Conservation (phyloP, 495 filamentous ascomycete species). For the Acidomyces sp. region DNA sequence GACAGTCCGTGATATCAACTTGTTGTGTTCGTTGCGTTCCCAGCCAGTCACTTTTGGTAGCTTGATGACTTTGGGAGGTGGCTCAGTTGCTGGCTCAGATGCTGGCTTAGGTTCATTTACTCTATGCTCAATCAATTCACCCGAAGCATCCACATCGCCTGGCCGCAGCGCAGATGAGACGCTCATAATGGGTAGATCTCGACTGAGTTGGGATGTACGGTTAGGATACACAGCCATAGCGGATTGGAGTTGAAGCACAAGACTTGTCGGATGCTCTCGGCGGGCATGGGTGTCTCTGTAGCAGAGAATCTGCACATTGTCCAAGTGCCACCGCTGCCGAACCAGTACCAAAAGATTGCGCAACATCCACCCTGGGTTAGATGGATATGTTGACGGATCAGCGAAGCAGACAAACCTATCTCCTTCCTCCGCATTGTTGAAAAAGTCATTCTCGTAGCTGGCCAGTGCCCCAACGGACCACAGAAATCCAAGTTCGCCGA, state of each 20-base stretch:
- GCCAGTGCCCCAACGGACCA: conserved; percentile 68
- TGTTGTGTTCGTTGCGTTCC: conserved; percentile 70
- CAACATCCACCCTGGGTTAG: conserved; percentile 82
- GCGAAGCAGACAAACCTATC: conserved; percentile 77
- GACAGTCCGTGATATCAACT: conserved; percentile 59
- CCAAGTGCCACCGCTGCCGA: conserved; percentile 65
- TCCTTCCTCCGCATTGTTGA: conserved; percentile 48
- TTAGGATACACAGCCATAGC: conserved; percentile 24
- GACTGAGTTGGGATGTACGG: conserved; percentile 15
- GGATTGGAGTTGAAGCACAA: conserved; percentile 56
- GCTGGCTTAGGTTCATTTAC: conserved; percentile 18
- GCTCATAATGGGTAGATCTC: conserved; percentile 11
- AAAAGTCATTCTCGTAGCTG: conserved; percentile 78
- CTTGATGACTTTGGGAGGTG: conserved; percentile 23
- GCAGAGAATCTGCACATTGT: conserved; percentile 71
- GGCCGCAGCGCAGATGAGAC: conserved; percentile 9
- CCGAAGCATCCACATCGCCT: conserved; percentile 14
- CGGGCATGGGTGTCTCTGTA: conserved; percentile 69
- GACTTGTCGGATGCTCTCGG: conserved; percentile 65
- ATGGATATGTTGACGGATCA: conserved; percentile 79
- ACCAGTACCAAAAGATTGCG: conserved; percentile 79
- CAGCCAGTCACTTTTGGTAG: conserved; percentile 89
- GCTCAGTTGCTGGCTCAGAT: conserved; percentile 3
- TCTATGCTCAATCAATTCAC: conserved; percentile 14
- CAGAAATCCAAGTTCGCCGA: conserved; percentile 39